Evolutionary conservation across 2,329 filamentous ascomycete genomes (phyloP).

Genomic region (Helminthosporium solani): DNA sequence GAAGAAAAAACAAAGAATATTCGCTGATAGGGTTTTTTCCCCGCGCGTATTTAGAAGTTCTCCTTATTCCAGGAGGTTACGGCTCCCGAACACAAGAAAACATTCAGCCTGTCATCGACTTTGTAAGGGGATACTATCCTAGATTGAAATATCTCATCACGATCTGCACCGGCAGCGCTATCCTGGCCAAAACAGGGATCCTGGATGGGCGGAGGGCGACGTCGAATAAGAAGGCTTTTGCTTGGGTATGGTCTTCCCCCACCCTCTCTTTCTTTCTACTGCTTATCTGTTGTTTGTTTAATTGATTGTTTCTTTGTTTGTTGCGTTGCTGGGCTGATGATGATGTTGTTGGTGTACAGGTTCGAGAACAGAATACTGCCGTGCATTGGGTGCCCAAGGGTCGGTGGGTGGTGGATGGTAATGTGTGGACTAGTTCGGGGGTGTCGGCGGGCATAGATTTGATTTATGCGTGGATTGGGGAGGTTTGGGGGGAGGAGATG

Average conservation of each 20-base stretch:
- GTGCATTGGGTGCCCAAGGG: slow-evolving; percentile 63
- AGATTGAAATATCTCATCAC: slow-evolving; percentile 49
- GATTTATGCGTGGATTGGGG: slow-evolving; percentile 57
- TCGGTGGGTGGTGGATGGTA: slow-evolving; percentile 65
- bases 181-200: slow-evolving; percentile 60
- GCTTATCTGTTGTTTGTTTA: no score
- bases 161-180: slow-evolving; percentile 64
- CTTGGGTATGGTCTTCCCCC: slow-evolving; percentile 20
- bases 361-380: slow-evolving; percentile 50
- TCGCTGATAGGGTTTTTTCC: neutral
- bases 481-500: slow-evolving; percentile 55
- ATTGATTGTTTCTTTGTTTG: no score
- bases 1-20: neutral
- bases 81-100: slow-evolving; percentile 46
- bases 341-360: no score
- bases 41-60: slow-evolving; percentile 38
- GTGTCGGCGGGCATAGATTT: slow-evolving; percentile 64
- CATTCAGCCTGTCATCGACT: slow-evolving; percentile 46
- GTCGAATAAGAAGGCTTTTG: slow-evolving; percentile 64
- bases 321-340: no score
- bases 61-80: slow-evolving; percentile 65
- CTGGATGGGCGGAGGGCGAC: slow-evolving; percentile 63
- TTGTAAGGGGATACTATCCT: slow-evolving; percentile 49
- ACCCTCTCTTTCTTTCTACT: neutral
- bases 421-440: slow-evolving; percentile 66